Percentiles rank a stretch among this genome's conserved stretches.
These are phyloP conservation scores for Podospora australis DNA, from an alignment of 495 filamentous ascomycete genomes.

Conservation along the genomic window DNA sequence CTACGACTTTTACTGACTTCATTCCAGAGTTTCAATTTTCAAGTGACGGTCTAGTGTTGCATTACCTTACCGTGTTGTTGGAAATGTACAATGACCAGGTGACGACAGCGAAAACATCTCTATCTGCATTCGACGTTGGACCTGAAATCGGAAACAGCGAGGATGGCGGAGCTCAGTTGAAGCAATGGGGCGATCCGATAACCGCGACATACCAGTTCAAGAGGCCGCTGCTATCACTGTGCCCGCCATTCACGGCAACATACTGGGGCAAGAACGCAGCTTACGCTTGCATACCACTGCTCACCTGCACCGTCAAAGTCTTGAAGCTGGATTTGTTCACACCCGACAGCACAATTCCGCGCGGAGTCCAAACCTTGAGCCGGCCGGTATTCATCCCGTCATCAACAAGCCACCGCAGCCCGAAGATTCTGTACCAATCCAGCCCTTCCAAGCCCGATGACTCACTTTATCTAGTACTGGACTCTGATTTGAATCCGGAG, in stretches of 20 bases:
- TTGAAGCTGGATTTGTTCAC: not conserved
- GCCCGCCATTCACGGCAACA: not conserved
- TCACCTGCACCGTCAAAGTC: slow-evolving; percentile 3
- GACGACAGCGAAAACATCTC: not conserved
- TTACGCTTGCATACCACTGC: not conserved
- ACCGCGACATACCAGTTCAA: no score
- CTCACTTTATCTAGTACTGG: not conserved
- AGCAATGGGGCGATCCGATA: not conserved
- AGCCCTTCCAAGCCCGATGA: not conserved
- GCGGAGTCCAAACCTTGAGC: not conserved
- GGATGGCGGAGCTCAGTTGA: not conserved
- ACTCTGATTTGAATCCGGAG: not conserved
- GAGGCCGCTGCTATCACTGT: no score
- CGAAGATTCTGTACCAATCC: not conserved
- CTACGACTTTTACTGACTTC: not conserved
- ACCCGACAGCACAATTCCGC: not conserved
- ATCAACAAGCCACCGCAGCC: not conserved
- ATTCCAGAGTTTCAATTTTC: slow-evolving; percentile 1
- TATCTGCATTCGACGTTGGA: not conserved
- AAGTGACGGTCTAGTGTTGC: not conserved
- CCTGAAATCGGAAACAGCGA: not conserved
- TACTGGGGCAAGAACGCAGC: not conserved
- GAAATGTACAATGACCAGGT: not conserved
- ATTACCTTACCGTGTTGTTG: not conserved
- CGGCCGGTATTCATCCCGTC: not conserved